These are phyloP conservation scores for Arachnomyces sp. DNA, from an alignment of 2,329 filamentous ascomycete species.

Conservation along the genomic window DNA sequence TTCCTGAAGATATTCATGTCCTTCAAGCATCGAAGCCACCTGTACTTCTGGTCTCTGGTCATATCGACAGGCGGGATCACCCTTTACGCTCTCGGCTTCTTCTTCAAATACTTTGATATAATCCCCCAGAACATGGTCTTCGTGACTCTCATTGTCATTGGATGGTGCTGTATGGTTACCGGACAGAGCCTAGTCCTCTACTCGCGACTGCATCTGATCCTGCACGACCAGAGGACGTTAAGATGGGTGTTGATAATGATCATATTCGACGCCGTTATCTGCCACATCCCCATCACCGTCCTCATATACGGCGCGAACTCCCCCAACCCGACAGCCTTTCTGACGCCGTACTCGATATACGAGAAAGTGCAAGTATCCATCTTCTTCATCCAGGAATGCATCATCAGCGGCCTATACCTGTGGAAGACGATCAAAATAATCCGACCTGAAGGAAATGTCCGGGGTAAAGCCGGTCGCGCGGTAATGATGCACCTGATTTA, in stretches of 20 bases:
- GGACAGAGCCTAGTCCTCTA: slow-evolving; percentile 15
- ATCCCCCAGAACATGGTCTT: too few relatives aligned
- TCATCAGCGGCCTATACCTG: slow-evolving; percentile 15
- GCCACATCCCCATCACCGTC: slow-evolving; percentile 13
- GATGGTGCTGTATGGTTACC: slow-evolving; percentile 14
- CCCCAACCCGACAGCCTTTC: slow-evolving; percentile 6
- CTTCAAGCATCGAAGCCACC: too few relatives aligned
- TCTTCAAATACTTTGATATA: too few relatives aligned
- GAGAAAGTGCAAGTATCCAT: slow-evolving; percentile 14
- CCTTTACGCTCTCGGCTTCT: too few relatives aligned
- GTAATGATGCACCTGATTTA: slow-evolving; percentile 32
- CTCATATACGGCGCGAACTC: slow-evolving; percentile 10
- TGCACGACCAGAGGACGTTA: slow-evolving; percentile 8
- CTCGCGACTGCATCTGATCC: slow-evolving; percentile 15
- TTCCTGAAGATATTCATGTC: too few relatives aligned
- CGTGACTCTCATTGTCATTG: too few relatives aligned
- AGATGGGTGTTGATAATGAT: slow-evolving; percentile 13
- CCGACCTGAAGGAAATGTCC: too few relatives aligned
- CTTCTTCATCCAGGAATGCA: slow-evolving; percentile 15
- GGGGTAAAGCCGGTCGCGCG: slow-evolving; percentile 12
- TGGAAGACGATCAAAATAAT: slow-evolving; percentile 11
- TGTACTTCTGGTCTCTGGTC: too few relatives aligned
- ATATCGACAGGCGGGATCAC: too few relatives aligned
- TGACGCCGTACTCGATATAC: slow-evolving; percentile 10
- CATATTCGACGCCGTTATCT: slow-evolving; percentile 11